Evolutionary conservation across 345 rosid genomes (phyloP), one percentile per base, ranked within the genome.

Genomic region (Acer yangbiense): DNA sequence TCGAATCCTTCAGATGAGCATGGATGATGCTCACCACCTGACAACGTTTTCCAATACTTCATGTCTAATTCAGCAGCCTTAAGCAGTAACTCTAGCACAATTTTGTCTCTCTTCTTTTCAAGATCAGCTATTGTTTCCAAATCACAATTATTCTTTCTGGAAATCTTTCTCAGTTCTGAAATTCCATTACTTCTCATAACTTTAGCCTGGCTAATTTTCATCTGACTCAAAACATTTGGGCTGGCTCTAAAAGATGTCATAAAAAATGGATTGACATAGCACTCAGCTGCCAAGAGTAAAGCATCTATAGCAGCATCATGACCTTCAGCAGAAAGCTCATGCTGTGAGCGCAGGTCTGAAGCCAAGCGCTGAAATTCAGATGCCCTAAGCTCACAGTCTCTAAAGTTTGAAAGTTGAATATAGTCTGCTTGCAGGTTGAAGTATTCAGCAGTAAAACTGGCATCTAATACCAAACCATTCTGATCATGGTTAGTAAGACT

Each of bases 291-390:
- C 85, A 90, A 82, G 72, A 93, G 92, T 82, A 93, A 84, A 76
- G 97, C 95, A 87, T 93, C 95, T 20, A 93, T 80, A 74, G 94
- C 88, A 79, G 94, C 97, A 86, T 91, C 88, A 81, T 93, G 97
- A 78, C 91, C 86, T 85, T 91, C 95, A 74, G 71, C 60, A 32
- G 94, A 81, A 73, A 82, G 81, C 52, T 87, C 90, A 85, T 71
- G 74, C 76, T 84, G 87, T 44, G 82, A 86, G 78, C 87, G 86
- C 68, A 93, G 87, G 83, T 91, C 93, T 69, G 78, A 86, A 83
- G 97, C 97, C 85, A 93, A 82, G 79, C 86, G 88, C 65, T 77
- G 87, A 81, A 91, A 93, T 82, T 93, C 95, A 83, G 94, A 86
- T 76, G 95, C 94, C 87, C 87, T 90, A 74, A 88, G 85, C 79